Conservation (phyloP, 2,329 filamentous ascomycete species). For the Arthrinium phaeospermum region DNA sequence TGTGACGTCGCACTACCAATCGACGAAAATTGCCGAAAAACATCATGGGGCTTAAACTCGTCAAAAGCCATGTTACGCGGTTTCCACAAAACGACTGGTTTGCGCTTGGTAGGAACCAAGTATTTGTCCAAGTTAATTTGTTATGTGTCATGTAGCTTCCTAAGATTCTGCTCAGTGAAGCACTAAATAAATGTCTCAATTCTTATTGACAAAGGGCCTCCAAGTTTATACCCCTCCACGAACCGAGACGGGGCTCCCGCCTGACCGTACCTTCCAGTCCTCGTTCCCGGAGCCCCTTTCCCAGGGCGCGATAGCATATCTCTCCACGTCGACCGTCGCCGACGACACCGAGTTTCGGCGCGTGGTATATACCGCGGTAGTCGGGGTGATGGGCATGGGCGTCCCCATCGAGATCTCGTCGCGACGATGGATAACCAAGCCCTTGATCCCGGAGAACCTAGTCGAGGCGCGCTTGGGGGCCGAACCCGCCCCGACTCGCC, state of each 20-base stretch:
- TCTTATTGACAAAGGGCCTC: neutral
- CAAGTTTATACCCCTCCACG: neutral
- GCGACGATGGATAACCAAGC: constrained; percentile 2
- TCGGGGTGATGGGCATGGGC: neutral
- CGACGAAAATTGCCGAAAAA: neutral
- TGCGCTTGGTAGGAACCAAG: neutral
- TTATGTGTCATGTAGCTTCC: neutral
- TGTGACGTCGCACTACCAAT: neutral
- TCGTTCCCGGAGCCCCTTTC: neutral
- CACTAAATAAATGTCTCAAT: neutral
- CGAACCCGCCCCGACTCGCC: neutral
- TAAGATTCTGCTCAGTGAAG: neutral
- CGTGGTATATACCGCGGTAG: neutral
- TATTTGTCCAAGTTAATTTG: neutral
- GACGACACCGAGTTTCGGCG: neutral
- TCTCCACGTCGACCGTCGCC: neutral
- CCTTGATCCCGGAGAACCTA: neutral
- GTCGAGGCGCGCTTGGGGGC: neutral
- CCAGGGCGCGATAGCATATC: constrained; percentile 16
- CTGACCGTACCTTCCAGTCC: neutral
- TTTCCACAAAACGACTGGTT: neutral
- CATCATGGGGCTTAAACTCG: no score
- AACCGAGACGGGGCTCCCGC: constrained; percentile 1
- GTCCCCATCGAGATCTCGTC: constrained; percentile 13
- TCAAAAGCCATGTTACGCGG: neutral